phyloP scores from a whole-genome alignment of 106 monocot genomes.

The Chionographis japonica region DNA sequence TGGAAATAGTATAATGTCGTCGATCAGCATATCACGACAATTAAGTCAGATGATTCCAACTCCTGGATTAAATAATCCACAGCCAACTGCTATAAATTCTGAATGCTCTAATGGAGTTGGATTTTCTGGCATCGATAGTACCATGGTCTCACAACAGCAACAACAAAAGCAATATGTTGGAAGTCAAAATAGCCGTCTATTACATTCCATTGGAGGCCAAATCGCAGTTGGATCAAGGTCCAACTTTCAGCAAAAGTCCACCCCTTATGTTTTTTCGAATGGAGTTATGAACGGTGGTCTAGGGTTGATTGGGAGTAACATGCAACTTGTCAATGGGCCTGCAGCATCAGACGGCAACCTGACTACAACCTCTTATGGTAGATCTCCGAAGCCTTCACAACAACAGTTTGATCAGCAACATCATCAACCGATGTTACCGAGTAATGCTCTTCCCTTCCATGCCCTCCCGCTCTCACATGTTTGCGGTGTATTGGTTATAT shows the following conservation, averaged over 20 bases:
- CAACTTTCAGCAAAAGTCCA: slow-evolving; percentile 53
- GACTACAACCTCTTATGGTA: slow-evolving; percentile 34
- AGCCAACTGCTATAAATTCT: slow-evolving; percentile 40
- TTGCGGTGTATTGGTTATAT: background rate
- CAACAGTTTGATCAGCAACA: slow-evolving; percentile 55
- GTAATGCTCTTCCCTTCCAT: slow-evolving; percentile 23
- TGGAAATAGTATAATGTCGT: slow-evolving; percentile 36
- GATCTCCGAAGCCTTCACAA: slow-evolving; percentile 43
- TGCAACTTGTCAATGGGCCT: slow-evolving; percentile 41
- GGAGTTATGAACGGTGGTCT: slow-evolving; percentile 45
- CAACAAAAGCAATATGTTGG: slow-evolving; percentile 62
- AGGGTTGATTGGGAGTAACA: slow-evolving; percentile 47
- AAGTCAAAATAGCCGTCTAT: slow-evolving; percentile 53
- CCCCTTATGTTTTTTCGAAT: slow-evolving; percentile 61
- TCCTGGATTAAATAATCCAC: slow-evolving; percentile 74
- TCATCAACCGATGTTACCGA: slow-evolving; percentile 43
- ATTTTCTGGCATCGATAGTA: slow-evolving; percentile 40
- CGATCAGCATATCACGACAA: slow-evolving; percentile 40
- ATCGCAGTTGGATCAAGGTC: slow-evolving; percentile 43
- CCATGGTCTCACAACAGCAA: slow-evolving; percentile 37
- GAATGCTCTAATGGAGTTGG: slow-evolving; percentile 44
- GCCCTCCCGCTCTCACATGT: background rate
- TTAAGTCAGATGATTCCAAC: slow-evolving; percentile 91
- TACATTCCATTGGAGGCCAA: slow-evolving; percentile 47
- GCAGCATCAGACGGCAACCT: slow-evolving; percentile 42